These are phyloP conservation scores for Hibiscus mutabilis DNA, from an alignment of 345 rosid genomes.

Conservation along the genomic window DNA sequence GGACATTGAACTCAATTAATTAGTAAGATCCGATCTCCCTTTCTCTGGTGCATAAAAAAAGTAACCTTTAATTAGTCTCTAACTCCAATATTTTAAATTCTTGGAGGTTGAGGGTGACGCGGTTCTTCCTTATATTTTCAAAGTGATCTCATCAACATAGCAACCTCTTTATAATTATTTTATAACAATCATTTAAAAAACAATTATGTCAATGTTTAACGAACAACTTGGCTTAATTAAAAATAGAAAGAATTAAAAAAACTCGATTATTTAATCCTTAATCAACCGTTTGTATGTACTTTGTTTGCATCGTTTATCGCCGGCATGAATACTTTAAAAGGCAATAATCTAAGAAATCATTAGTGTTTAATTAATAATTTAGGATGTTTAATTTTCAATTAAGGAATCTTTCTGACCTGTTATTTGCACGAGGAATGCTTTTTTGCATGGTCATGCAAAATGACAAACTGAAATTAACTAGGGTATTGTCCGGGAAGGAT, in stretches of 20 bases:
- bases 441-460: slow-evolving; percentile 5
- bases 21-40: too few relatives aligned
- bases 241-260: background rate
- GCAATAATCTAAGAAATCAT: slow-evolving; percentile 16
- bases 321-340: slow-evolving; percentile 25
- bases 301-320: slow-evolving; percentile 20
- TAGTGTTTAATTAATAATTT: background rate
- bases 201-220: background rate
- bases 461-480: slow-evolving; percentile 5
- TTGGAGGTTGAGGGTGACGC: background rate
- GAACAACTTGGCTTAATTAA: slow-evolving; percentile 16
- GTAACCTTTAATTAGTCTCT: too few relatives aligned
- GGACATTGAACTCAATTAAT: too few relatives aligned
- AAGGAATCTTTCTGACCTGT: slow-evolving; percentile 42
- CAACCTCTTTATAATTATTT: background rate
- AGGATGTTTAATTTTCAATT: slow-evolving; percentile 19
- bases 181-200: background rate
- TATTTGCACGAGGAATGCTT: slow-evolving; percentile 21
- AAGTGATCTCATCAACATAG: slow-evolving; percentile 18
- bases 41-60: too few relatives aligned
- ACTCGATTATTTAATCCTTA: slow-evolving; percentile 7
- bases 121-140: slow-evolving; percentile 18
- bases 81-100: background rate
- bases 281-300: slow-evolving; percentile 17
- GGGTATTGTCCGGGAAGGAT: background rate